Evolutionary conservation across 371 early-diverging fungal species (phyloP), one percentile per base, ranked within the genome.

Genomic region (Choanephora cucurbitarum): DNA sequence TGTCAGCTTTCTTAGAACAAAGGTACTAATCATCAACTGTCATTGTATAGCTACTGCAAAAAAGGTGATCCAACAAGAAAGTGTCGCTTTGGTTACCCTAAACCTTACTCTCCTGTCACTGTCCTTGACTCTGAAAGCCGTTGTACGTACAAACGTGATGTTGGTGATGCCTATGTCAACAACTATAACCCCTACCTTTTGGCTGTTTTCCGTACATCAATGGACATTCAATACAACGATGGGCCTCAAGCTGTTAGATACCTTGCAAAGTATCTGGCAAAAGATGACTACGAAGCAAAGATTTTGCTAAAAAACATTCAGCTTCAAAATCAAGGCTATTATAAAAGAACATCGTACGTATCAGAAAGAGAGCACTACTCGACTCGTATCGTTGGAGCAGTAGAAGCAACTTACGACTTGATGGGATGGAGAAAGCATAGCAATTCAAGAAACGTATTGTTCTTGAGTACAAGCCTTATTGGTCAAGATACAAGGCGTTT

Each of bases 221-320:
- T 57, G 57, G 57, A 57, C 44, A 50, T 57, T 37, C 57, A 57
- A 18, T 21, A 37, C n/a, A 50, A 50, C 13, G 14, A 44, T 1
- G 57, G 57, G 0, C 22, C 43, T 1, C 44, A 33, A 18, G 50
- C 50, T n/a, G 22, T 57, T 7, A 22, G 28, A 24, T 57, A 57
- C 17, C 18, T 57, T 5, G 57, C 45, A 1, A 57, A 57, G 23
- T 57, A 57, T 14, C 17, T 57, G 3, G 39, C 57, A 33, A 50
- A 57, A 44, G 28, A 44, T 15, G 51, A 57, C 15, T 17, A 21
- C 10, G n/a, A 44, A 8, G 18, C 19, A 1, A n/a, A 21, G 17
- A 11, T 32, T n/a, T 1, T 15, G 2, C 21, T 42, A 28, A 19
- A 55, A 22, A 32, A 5, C 6, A 45, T 1, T 0, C 24, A 24